phyloP scores from a whole-genome alignment of 2,329 filamentous ascomycete genomes.

The Pseudofabraea citricarpa region DNA sequence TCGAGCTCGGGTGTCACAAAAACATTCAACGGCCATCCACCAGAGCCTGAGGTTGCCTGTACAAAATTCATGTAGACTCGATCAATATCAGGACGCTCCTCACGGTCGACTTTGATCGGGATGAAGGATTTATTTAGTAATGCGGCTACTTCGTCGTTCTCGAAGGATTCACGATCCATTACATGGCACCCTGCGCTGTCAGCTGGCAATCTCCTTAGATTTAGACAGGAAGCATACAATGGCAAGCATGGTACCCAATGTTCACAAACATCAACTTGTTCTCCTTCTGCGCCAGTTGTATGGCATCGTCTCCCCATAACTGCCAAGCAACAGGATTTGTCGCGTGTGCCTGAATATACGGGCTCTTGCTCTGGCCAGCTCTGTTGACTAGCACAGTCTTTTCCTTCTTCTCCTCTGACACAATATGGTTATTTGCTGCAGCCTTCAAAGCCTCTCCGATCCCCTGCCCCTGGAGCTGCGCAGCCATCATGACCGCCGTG shows the following conservation, averaged over 20 bases:
- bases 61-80: slow-evolving; percentile 98
- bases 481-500: slow-evolving; percentile 23
- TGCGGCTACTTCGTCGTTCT: slow-evolving; percentile 71
- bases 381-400: slow-evolving; percentile 43
- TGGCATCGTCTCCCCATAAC: slow-evolving; percentile 71
- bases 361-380: slow-evolving; percentile 56
- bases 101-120: slow-evolving; percentile 87
- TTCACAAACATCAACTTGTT: slow-evolving; percentile 91
- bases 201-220: slow-evolving; percentile 1
- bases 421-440: slow-evolving; percentile 1
- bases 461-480: slow-evolving; percentile 21
- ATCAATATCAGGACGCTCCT: slow-evolving; percentile 91
- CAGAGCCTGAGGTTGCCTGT: slow-evolving; percentile 83
- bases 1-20: slow-evolving; percentile 91
- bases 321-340: slow-evolving; percentile 90
- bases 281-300: slow-evolving; percentile 70
- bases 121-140: slow-evolving; percentile 85
- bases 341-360: slow-evolving; percentile 69
- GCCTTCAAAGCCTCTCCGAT: slow-evolving; percentile 20
- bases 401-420: slow-evolving; percentile 13
- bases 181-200: slow-evolving; percentile 67
- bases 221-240: slow-evolving; percentile 58
- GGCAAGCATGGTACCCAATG: slow-evolving; percentile 92
- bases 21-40: slow-evolving; percentile 95
- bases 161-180: slow-evolving; percentile 90